Base-by-base conservation (phyloP, 352 stramenopile genomes). In the Phytopythium kandeliae region DNA sequence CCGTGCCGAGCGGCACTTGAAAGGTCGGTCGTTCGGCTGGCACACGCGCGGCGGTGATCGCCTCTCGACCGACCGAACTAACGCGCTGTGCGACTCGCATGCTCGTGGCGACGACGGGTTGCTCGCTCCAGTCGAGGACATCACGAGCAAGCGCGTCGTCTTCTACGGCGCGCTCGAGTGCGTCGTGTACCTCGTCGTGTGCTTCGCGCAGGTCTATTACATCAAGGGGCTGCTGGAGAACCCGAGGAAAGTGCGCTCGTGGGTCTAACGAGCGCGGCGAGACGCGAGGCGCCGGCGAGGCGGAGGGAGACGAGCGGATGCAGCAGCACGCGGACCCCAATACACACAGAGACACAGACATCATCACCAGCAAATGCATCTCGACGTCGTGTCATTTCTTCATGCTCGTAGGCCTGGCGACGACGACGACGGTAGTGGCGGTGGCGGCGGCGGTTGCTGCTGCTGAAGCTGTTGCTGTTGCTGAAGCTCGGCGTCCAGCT, bases 111-210 rank as follows among this genome's bases (percentile, higher is more conserved):
- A n/a, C 5, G 21, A 12, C 31, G 12, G 8, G 26, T 21, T 12
- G 24, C 16, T 44, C 17, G 25, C 22, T 15, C 16, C 43, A 92
- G 81, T 85, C 49, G 78, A 92, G 57, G 72, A 89, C 43, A 74
- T 73, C 40, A 89, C 80, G 55, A 89, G 79, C 70, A 80, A 86
- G 59, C 81, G 73, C 48, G 77, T 89, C 10, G 56, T 76, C 26
- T 89, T 89, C 57, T 86, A 89, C 51, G 78, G 81, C 30, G 66
- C 62, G 24, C 58, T 92, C 41, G 81, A 89, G 57, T 88, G 78
- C 62, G 49, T 71, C 22, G 71, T 92, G 16, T 92, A 92, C 60
- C 55, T 92, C 12, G 37, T 75, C 1, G 68, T 86, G 0, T 87
- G 79, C 58, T 69, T 88, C 38, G 71, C 74, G 28, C 81, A 92